Percentiles rank a stretch among this genome's conserved stretches.
phyloP scores from a whole-genome alignment of 2,329 filamentous ascomycete genomes.

The Stemphylium beticola region DNA sequence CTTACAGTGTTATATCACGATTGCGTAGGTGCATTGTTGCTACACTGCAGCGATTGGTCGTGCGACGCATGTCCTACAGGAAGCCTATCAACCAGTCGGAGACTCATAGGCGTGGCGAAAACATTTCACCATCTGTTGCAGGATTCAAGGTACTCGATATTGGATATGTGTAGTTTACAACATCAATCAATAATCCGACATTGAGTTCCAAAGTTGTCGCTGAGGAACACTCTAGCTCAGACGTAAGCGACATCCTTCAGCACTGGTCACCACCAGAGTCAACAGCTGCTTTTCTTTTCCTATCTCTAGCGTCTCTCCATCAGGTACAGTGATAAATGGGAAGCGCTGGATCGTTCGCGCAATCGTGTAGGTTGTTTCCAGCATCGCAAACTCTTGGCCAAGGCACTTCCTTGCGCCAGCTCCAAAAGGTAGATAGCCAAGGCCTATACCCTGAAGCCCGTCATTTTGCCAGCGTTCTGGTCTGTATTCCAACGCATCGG shows the following conservation, averaged over 20 bases:
- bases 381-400: slow-evolving; percentile 39
- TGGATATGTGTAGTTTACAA: no score
- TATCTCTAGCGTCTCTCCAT: slow-evolving; percentile 4
- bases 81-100: no score
- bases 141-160: no score
- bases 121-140: no score
- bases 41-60: no score
- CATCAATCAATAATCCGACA: no score
- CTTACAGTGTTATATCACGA: no score
- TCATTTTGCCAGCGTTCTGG: slow-evolving; percentile 46
- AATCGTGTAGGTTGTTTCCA: slow-evolving; percentile 34
- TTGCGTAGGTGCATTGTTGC: no score
- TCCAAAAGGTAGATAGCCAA: slow-evolving; percentile 41
- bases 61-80: no score
- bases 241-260: slow-evolving; percentile 16
- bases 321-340: slow-evolving; percentile 4
- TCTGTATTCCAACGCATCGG: slow-evolving; percentile 43
- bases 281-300: slow-evolving; percentile 18
- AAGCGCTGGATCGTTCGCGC: slow-evolving; percentile 35
- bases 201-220: no score
- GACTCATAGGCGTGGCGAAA: no score
- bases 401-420: slow-evolving; percentile 39
- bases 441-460: slow-evolving; percentile 22
- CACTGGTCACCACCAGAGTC: slow-evolving; percentile 21
- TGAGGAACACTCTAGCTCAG: no score